These are phyloP conservation scores for Hemisphaericaspora nanyangensis DNA, from an alignment of 805 yeast genomes.

Conservation along the genomic window DNA sequence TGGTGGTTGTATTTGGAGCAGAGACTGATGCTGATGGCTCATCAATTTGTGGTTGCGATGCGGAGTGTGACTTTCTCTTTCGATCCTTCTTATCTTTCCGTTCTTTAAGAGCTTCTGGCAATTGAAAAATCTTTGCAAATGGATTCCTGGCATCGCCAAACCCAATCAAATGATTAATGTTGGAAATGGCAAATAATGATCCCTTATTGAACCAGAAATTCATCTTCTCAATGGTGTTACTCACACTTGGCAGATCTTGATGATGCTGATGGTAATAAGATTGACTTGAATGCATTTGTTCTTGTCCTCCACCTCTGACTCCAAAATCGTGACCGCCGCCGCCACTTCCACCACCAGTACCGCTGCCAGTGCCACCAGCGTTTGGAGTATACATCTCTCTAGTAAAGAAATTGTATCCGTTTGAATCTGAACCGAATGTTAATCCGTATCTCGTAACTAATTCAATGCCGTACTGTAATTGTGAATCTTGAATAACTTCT, in stretches of 20 bases:
- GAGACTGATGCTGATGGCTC: constrained; percentile 8
- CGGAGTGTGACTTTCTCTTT: constrained; percentile 43
- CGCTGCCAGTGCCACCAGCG: constrained; percentile 26
- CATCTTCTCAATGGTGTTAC: constrained; percentile 43
- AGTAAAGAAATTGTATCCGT: constrained; percentile 60
- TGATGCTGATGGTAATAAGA: constrained; percentile 10
- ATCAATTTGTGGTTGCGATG: constrained; percentile 11
- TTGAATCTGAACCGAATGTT: constrained; percentile 65
- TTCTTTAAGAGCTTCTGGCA: constrained; percentile 69
- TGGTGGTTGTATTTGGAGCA: constrained; percentile 3
- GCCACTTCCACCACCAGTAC: constrained; percentile 12
- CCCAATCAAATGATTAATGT: constrained; percentile 70
- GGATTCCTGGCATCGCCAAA: constrained; percentile 76
- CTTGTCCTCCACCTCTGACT: constrained; percentile 16
- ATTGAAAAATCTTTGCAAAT: constrained; percentile 67
- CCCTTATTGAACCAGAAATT: constrained; percentile 78
- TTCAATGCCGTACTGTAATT: constrained; percentile 52
- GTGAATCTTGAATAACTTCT: constrained; percentile 36
- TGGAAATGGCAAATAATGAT: constrained; percentile 70
- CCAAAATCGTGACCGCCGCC: constrained; percentile 24
- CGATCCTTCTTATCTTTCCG: constrained; percentile 69
- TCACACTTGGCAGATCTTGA: constrained; percentile 15
- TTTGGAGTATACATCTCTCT: constrained; percentile 34
- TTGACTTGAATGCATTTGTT: constrained; percentile 2
- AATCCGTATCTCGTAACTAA: constrained; percentile 62